Conservation (phyloP, 306 rosid species). For the Prunus dulcis region DNA sequence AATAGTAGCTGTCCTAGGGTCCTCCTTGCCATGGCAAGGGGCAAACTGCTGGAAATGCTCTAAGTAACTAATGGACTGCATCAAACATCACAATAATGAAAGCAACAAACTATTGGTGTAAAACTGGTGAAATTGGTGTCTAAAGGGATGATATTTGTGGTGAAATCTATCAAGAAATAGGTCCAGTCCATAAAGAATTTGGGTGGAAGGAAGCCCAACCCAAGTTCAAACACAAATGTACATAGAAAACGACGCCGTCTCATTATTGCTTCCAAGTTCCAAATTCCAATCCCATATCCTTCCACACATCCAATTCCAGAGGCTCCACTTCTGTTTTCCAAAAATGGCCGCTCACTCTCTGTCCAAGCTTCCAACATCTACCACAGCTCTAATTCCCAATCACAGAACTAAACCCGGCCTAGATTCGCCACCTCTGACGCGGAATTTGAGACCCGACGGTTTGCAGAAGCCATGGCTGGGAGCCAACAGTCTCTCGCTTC, state of each 20-base stretch:
- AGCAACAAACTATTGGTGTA: no score
- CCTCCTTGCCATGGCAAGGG: no score
- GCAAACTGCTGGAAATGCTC: no score
- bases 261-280: neutral
- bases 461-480: slow-evolving; percentile 46
- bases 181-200: neutral
- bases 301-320: neutral
- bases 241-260: neutral
- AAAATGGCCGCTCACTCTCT: slow-evolving; percentile 32
- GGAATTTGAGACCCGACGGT: slow-evolving; percentile 4
- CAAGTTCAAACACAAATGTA: neutral
- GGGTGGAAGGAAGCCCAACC: neutral
- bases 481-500: slow-evolving; percentile 29
- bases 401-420: slow-evolving; percentile 1
- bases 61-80: no score
- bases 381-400: slow-evolving; percentile 18
- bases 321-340: neutral
- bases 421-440: slow-evolving; percentile 10
- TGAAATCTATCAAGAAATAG: no score
- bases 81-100: no score
- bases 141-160: no score
- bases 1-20: no score
- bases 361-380: slow-evolving; percentile 30
- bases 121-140: no score
- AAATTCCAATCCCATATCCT: neutral